Conservation (phyloP, 768 basidiomycete species). For the Albatrellus ellisii region DNA sequence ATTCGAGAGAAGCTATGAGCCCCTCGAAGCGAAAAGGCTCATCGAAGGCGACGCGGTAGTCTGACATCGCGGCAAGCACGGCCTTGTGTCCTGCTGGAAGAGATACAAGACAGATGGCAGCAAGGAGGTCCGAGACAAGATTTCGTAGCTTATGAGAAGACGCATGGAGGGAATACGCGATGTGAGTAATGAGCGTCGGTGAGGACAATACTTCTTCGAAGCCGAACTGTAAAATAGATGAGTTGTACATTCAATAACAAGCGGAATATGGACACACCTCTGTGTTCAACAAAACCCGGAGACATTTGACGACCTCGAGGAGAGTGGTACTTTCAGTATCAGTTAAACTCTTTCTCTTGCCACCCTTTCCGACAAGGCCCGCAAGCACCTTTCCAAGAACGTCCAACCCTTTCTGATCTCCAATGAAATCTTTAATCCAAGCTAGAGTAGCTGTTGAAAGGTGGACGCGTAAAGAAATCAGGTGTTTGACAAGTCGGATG, state of each 20-base stretch:
- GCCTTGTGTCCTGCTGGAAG: constrained; percentile 55
- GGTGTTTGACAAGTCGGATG: constrained; percentile 54
- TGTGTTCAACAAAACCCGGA: constrained; percentile 76
- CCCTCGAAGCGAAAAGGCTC: constrained; percentile 75
- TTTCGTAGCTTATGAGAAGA: constrained; percentile 57
- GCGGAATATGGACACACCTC: constrained; percentile 44
- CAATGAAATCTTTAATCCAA: constrained; percentile 75
- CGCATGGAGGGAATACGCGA: constrained; percentile 57
- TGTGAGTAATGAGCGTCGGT: constrained; percentile 53
- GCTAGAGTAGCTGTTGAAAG: constrained; percentile 68
- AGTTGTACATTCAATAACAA: too few relatives aligned
- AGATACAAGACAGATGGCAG: constrained; percentile 72
- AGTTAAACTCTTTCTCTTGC: constrained; percentile 42
- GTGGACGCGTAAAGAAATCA: constrained; percentile 75
- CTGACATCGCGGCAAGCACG: constrained; percentile 68
- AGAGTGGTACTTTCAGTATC: constrained; percentile 60
- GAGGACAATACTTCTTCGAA: constrained; percentile 54
- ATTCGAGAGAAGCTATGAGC: constrained; percentile 47
- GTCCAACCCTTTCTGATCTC: constrained; percentile 49
- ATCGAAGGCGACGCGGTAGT: constrained; percentile 56
- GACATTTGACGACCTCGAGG: constrained; percentile 64
- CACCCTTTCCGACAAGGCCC: constrained; percentile 49
- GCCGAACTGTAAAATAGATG: constrained; percentile 40
- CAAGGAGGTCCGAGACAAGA: constrained; percentile 64
- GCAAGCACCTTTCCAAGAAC: constrained; percentile 45